phyloP scores from a whole-genome alignment of 2,329 filamentous ascomycete genomes.

The Madurella fahalii region DNA sequence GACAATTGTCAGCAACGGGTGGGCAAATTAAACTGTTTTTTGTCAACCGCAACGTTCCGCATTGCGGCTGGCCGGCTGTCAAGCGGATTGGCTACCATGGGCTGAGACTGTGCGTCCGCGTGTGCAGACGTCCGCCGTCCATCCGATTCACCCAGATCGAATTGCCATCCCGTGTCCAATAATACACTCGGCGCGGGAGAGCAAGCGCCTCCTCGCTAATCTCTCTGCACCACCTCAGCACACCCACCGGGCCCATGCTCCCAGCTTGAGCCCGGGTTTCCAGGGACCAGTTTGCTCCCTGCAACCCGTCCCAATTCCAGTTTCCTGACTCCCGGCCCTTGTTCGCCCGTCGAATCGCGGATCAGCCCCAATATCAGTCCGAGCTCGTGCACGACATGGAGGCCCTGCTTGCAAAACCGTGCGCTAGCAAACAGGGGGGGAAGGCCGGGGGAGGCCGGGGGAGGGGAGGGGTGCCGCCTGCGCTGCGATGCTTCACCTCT shows the following conservation, averaged over 20 bases:
- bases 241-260: conserved; percentile 9
- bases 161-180: conserved; percentile 15
- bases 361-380: conserved; percentile 21
- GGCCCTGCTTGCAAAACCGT: conserved; percentile 8
- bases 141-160: conserved; percentile 24
- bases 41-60: conserved; percentile 3
- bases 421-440: neutral
- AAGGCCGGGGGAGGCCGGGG: too few relatives aligned
- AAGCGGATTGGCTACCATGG: conserved; percentile 18
- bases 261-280: conserved; percentile 21
- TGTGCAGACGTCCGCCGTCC: conserved; percentile 6
- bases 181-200: conserved; percentile 14
- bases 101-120: conserved; percentile 5
- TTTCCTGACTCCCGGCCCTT: conserved; percentile 9
- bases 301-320: conserved; percentile 4
- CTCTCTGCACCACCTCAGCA: conserved; percentile 19
- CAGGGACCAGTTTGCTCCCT: conserved; percentile 9
- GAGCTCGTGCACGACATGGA: conserved; percentile 16
- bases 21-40: conserved; percentile 10
- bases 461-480: neutral
- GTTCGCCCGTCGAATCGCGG: conserved; percentile 19
- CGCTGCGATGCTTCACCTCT: neutral
- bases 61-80: conserved; percentile 9
- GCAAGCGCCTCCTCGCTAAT: conserved; percentile 25
- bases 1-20: conserved; percentile 9